Base-by-base conservation (phyloP, 768 basidiomycete species). In the Trametes gibbosa region DNA sequence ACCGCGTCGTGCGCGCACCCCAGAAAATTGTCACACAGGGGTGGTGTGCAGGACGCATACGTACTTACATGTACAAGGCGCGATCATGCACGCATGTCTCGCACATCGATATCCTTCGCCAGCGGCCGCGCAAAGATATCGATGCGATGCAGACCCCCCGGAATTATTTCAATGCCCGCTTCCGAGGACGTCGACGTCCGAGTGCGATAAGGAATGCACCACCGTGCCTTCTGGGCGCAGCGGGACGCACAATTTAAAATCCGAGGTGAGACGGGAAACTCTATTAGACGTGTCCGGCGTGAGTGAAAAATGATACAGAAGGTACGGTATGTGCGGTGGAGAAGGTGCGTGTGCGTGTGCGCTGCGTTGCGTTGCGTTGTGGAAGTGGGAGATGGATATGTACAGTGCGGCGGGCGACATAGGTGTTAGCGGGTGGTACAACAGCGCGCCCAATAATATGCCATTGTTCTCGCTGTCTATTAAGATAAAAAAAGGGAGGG, bases 391-490 rank as follows among this genome's bases (percentile, higher is more conserved):
- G 29, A 32, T 32, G 29, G 47, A 42, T 60, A 55, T 54, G 59
- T 55, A 60, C 46, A 49, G 40, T 60, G 58, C 35, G 41, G 47
- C 27, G 48, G 39, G 32, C 21, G 32, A 14, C 7, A 39, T 21
- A 35, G 35, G 47, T 8, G 27, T 6, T 10, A 35, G 25, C 34
- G 19, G 39, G 41, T 49, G 37, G 52, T 58, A 54, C 52, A 56
- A 53, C 52, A n/a, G 40, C 60, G 55, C 45, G 45, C 41, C 50
- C 50, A 40, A 23, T 34, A 35, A 14, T 14, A 27, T n/a, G 40
- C 14, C 24, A 27, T 35, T 56, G 54, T 53, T 46, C 50, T 45
- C 61, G 61, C 61, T 50, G 56, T 56, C 51, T 62, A 62, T 53
- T 62, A 62, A 10, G 45, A 46, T 52, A 27, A 24, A 5, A 19